Evolutionary conservation across 2,329 filamentous ascomycete genomes (phyloP), one percentile per base, ranked within the genome.

Genomic region (Fulvia fulva): DNA sequence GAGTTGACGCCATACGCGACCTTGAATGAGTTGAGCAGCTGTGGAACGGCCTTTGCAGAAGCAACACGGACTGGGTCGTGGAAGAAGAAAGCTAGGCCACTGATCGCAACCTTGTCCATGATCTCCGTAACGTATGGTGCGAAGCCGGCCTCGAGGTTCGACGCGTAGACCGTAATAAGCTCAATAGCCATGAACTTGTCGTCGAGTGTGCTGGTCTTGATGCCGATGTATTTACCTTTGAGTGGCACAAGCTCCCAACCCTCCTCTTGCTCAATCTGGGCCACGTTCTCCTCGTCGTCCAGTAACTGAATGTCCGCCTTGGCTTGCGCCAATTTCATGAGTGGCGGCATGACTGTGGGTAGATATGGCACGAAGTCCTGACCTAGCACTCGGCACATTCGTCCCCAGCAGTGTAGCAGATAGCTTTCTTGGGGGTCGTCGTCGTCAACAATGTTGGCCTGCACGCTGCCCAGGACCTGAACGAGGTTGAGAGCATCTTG

Each of bases 151-250:
- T 97, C 91, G n/a, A 99, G 83, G 25, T 96, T 92, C 73, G 97
- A 91, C 1, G 94, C 93, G 71, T 99, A 99, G 62, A 99, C 93
- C 49, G 96, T 92, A 60, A 99, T 88, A 54, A 99, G 85, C 76
- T 99, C 94, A 64, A 99, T 97, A n/a, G 94, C 94, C 84, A 96
- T 97, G 75, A 97, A 92, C 80, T 99, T 99, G 77, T 99, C 94
- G 69, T 99, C 94, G 74, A 99, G 87, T 9, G 89, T 90, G 73
- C 91, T 96, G 7, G 94, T 99, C 78, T 92, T 91, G 78, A 99
- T 99, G 64, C 94, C 94, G 70, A 99, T 97, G 75, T 96, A 90
- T 80, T 97, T 97, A 65, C 94, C 94, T 77, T 96, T 96, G 56
- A 99, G 83, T 8, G 94, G 94, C 16, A 99, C 91, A 65, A 99